Base-by-base conservation (phyloP, 768 basidiomycete genomes). In the Termitomyces sp. region DNA sequence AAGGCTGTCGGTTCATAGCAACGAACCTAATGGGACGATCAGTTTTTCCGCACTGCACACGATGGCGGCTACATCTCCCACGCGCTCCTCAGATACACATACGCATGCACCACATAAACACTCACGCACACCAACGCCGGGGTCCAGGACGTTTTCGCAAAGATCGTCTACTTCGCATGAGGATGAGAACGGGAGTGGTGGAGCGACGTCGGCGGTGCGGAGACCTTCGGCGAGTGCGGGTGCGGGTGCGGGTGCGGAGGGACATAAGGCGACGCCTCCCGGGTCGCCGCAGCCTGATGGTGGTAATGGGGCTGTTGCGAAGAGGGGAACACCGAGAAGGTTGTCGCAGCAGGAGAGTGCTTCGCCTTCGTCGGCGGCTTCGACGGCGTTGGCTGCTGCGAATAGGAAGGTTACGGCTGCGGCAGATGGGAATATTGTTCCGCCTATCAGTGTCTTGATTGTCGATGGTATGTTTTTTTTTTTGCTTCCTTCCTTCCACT, bases 381-480 rank as follows among this genome's bases (percentile, higher is more conserved):
- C 72, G 12, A 58, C 69, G 12, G 59, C 68, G n/a, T 61, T 71
- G 25, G 59, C 66, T n/a, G 60, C 71, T 40, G 71, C 59, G 21
- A 71, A 68, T 51, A 85, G 83, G 71, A 84, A 78, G 52, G 73
- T 72, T 25, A 86, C 84, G 65, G 73, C 73, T 25, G 62, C 74
- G 8, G 68, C 77, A 7, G 89, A 91, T 55, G 78, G 80, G 27
- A 86, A 85, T 58, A 87, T 98, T 32, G 89, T 96, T 2, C 97
- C 97, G 3, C 97, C 97, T 0, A 98, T 99, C 68, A 96, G 91
- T 65, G 97, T 99, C 0, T 81, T 99, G 65, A 97, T 99, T 65
- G 97, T 98, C 38, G 97, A 99, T 71, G 96, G 96, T 93, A 62
- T 59, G 87, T 77, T 12, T 38, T 44, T 38, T 44, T 19, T 60